Conservation (phyloP, 2,329 filamentous ascomycete genomes). For the Colletotrichum cuscutae region DNA sequence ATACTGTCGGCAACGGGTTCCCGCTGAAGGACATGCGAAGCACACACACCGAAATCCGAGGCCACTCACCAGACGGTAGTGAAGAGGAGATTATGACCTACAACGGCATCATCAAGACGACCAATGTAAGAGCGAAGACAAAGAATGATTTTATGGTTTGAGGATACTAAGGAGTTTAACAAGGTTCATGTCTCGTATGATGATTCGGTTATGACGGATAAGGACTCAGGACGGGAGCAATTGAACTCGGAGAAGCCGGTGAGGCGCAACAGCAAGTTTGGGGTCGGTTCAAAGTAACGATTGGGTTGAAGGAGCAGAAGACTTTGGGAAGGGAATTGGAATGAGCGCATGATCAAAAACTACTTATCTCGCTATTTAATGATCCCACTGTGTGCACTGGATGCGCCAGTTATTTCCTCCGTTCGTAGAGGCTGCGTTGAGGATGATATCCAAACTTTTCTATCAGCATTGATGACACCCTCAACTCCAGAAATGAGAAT, state of each 20-base stretch:
- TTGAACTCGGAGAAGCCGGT: neutral
- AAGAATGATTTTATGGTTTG: neutral
- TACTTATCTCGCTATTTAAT: neutral
- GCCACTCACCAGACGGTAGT: conserved; percentile 45
- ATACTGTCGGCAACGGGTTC: conserved; percentile 10
- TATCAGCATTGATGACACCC: too few relatives aligned
- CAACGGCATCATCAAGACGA: conserved; percentile 47
- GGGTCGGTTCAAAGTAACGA: neutral
- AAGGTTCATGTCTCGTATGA: conserved; percentile 21
- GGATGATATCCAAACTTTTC: too few relatives aligned
- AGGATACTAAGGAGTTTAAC: neutral
- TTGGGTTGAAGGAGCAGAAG: too few relatives aligned
- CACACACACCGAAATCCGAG: conserved; percentile 46
- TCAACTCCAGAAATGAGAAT: too few relatives aligned
- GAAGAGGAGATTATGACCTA: conserved; percentile 54
- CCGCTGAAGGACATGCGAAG: conserved; percentile 40
- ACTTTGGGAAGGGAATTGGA: neutral
- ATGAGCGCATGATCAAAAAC: neutral
- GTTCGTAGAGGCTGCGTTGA: too few relatives aligned
- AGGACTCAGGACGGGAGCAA: neutral
- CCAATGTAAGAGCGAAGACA: conserved; percentile 11
- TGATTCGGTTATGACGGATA: conserved; percentile 15
- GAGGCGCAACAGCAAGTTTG: neutral
- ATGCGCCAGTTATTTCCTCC: neutral
- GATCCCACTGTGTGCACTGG: neutral